Evolutionary conservation across 1,284 basidiomycete species (phyloP), one percentile per base, ranked within the genome.

Genomic region (Abortiporus biennis): DNA sequence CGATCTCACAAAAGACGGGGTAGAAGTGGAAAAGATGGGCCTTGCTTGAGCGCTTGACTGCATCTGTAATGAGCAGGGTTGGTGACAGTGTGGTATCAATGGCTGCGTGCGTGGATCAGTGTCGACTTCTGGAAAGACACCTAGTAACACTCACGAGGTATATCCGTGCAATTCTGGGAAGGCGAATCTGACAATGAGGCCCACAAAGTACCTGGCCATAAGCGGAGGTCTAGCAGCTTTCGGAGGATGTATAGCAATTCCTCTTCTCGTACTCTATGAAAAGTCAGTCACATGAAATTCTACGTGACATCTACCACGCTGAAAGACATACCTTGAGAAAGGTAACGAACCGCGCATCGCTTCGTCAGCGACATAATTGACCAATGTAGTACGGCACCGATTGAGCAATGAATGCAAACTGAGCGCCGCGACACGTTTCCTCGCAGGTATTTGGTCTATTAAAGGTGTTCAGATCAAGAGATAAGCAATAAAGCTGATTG

Each of bases 1-100:
- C 80, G 36, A 95, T 81, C 51, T 91, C 82, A 51, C 85, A 84
- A 4, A 96, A 61, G 1, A 85, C 65, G 0, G 78, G 68, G 55
- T 93, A 93, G 48, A 94, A 80, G 53, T 85, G 79, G 71, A 94
- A 92, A 8, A 96, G 66, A 56, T 92, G 91, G 0, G 85, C 88
- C 17, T 79, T 71, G 0, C 77, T 61, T 1, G 90, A 92, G 0
- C 83, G 76, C 48, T 78, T 78, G 11, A 84, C 74, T 0, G 81
- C 74, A 46, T 87, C 80, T 1, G 78, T 67, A 24, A 91, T 71
- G 6, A 86, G 64, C 15, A 64, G 61, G 19, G 71, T 67, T 1
- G 74, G 74, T 13, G 66, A 54, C 11, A 70, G 55, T 0, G 63
- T 62, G n/a, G 64, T 44, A 55, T 78, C 72, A 43, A 76, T 57